phyloP scores from a whole-genome alignment of 768 basidiomycete genomes.

The Tricholoma bakamatsutake region DNA sequence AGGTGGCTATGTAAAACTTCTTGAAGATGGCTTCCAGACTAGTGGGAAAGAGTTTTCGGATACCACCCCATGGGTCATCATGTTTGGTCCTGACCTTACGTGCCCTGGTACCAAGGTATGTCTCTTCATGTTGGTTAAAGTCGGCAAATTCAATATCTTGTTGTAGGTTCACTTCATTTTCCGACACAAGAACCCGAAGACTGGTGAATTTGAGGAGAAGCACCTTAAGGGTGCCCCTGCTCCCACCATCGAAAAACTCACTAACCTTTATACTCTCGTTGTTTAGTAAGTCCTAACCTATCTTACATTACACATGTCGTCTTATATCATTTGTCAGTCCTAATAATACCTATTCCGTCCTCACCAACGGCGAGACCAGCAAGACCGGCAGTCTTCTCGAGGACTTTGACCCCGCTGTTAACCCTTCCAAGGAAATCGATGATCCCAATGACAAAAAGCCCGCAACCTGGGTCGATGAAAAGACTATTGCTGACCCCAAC shows the following conservation, averaged over 20 bases:
- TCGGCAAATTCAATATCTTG: slow-evolving; percentile 4
- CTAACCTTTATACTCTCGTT: slow-evolving; percentile 93
- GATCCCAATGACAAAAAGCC: slow-evolving; percentile 92
- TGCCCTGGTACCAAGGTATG: slow-evolving; percentile 86
- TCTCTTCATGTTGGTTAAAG: not conserved
- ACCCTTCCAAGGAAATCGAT: slow-evolving; percentile 89
- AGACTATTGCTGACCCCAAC: slow-evolving; percentile 79
- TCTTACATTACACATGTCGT: not conserved
- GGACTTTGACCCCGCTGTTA: slow-evolving; percentile 90
- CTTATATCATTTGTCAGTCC: slow-evolving; percentile 43
- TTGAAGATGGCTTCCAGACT: slow-evolving; percentile 91
- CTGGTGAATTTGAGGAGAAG: slow-evolving; percentile 94
- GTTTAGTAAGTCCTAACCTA: slow-evolving; percentile 57
- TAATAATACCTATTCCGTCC: slow-evolving; percentile 90
- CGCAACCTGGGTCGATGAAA: slow-evolving; percentile 84
- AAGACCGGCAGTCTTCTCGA: slow-evolving; percentile 82
- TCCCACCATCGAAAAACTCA: slow-evolving; percentile 84
- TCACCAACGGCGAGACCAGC: slow-evolving; percentile 81
- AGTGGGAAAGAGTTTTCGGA: slow-evolving; percentile 91
- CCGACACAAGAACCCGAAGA: slow-evolving; percentile 92
- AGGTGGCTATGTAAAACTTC: slow-evolving; percentile 96
- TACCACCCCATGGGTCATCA: slow-evolving; percentile 90
- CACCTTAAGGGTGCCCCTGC: slow-evolving; percentile 79
- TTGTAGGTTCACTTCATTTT: slow-evolving; percentile 95
- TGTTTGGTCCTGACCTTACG: slow-evolving; percentile 97